Conservation (phyloP, 2,329 filamentous ascomycete species). For the Tolypocladium endophyticum region DNA sequence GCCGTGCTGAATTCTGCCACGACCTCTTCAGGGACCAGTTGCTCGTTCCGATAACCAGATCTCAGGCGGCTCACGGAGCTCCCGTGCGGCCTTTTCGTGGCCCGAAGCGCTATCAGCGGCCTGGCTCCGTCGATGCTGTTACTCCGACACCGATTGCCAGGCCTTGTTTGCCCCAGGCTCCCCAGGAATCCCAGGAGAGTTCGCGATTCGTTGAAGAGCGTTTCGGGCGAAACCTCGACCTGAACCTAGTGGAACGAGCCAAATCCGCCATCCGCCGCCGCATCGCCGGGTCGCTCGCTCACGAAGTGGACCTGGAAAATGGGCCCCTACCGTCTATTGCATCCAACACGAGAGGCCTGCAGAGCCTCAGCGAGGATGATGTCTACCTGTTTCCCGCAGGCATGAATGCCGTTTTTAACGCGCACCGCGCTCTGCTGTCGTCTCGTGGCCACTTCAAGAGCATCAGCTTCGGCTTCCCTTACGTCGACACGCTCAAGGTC, state of each 20-base stretch:
- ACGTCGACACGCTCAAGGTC: conserved; percentile 93
- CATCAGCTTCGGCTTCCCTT: conserved; percentile 93
- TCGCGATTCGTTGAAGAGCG: conserved; percentile 83
- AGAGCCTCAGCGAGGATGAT: conserved; percentile 69
- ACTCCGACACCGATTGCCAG: conserved; percentile 9
- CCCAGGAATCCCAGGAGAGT: conserved; percentile 49
- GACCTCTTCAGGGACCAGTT: conserved; percentile 60
- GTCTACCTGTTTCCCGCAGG: conserved; percentile 82
- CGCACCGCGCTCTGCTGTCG: conserved; percentile 63
- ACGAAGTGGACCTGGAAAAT: conserved; percentile 46
- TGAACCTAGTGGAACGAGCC: conserved; percentile 68
- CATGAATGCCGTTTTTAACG: conserved; percentile 92
- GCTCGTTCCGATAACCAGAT: conserved; percentile 23
- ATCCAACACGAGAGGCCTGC: conserved; percentile 43
- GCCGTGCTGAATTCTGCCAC: conserved; percentile 83
- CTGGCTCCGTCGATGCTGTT: conserved; percentile 27
- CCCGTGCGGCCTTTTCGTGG: conserved; percentile 48
- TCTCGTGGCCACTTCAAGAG: conserved; percentile 59
- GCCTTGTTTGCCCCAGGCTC: conserved; percentile 7
- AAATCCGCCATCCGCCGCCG: conserved; percentile 77
- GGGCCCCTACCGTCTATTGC: conserved; percentile 11
- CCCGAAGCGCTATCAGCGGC: conserved; percentile 68
- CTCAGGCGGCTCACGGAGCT: conserved; percentile 14
- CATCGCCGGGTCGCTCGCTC: conserved; percentile 76
- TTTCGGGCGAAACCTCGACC: conserved; percentile 82